Base-by-base conservation (phyloP, 2,329 filamentous ascomycete genomes). In the Sclerotinia trifoliorum region DNA sequence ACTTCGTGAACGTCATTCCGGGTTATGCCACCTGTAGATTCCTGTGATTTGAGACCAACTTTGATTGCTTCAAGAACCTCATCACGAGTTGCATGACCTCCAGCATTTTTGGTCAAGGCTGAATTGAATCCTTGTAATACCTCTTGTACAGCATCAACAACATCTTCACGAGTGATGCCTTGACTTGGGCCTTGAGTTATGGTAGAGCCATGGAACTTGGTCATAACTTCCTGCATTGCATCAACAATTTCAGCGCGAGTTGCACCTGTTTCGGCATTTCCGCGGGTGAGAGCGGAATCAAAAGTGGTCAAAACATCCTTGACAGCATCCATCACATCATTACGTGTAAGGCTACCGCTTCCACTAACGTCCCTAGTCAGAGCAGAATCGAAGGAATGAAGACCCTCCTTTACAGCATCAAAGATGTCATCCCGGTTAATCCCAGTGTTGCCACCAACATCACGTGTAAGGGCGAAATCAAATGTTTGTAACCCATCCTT, bases 211-310 rank as follows among this genome's bases (percentile, higher is more conserved):
- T 63, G 60, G 15, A 93, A 74, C 97, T 92, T 1, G 94, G 94
- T 79, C 96, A 96, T 80, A 96, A 96, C 67, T 88, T 92, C 77
- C 97, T 94, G 88, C 93, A 96, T 1, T 93, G 44, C 65, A 29
- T 66, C 65, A 35, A 66, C 55, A 3, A 66, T 61, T 52, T 66
- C 65, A 11, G 46, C 65, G 19, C 65, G 65, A 42, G 44, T 61
- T 49, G 56, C 65, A 42, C 65, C 65, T 13, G 24, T 66, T 21
- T 51, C 60, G 19, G 42, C 88, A 72, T 92, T 73, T 86, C 85
- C 42, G 86, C 83, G 0, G 84, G 85, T 15, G 1, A 86, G 80
- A 3, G 83, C 80, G 69, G 83, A 81, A 82, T 77, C 88, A 85
- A 75, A 89, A 86, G 4, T 82, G 78, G 55, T 81, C 83, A 68